These are phyloP conservation scores for Cercospora nicotianae DNA, from an alignment of 2,329 filamentous ascomycete species.

Conservation along the genomic window DNA sequence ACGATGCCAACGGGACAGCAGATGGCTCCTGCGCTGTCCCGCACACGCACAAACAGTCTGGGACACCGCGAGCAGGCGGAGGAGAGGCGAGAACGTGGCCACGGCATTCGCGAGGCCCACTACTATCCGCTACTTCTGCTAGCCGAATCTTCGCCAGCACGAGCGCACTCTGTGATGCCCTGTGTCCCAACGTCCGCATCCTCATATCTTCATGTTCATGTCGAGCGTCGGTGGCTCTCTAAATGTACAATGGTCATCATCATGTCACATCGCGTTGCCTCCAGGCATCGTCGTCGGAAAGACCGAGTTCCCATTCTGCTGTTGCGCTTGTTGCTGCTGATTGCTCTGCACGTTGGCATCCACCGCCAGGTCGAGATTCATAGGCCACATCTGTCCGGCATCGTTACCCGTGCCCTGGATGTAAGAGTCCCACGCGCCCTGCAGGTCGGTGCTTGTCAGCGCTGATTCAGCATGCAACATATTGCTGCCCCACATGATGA, in stretches of 20 bases:
- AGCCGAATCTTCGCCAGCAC: neutral
- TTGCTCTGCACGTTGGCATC: conserved; percentile 35
- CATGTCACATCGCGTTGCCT: conserved; percentile 16
- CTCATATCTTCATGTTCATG: neutral
- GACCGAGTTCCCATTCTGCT: conserved; percentile 16
- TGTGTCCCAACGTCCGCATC: neutral
- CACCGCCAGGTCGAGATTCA: conserved; percentile 39
- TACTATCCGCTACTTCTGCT: neutral
- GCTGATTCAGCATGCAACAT: conserved; percentile 7
- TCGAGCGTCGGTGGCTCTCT: neutral
- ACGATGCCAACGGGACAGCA: neutral
- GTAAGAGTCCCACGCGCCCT: conserved; percentile 70
- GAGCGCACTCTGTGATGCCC: too few relatives aligned
- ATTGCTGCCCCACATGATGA: conserved; percentile 15
- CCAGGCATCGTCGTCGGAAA: conserved; percentile 13
- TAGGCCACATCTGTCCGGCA: conserved; percentile 46
- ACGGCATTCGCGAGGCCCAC: neutral
- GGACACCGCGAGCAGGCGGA: neutral
- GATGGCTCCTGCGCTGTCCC: neutral
- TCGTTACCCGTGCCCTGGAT: conserved; percentile 59
- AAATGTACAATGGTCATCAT: conserved; percentile 1
- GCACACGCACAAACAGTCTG: neutral
- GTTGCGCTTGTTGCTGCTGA: conserved; percentile 26
- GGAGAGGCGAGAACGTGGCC: neutral
- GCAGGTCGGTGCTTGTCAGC: conserved; percentile 20